phyloP scores from a whole-genome alignment of 306 rosid genomes.

The Fragaria ananassa region DNA sequence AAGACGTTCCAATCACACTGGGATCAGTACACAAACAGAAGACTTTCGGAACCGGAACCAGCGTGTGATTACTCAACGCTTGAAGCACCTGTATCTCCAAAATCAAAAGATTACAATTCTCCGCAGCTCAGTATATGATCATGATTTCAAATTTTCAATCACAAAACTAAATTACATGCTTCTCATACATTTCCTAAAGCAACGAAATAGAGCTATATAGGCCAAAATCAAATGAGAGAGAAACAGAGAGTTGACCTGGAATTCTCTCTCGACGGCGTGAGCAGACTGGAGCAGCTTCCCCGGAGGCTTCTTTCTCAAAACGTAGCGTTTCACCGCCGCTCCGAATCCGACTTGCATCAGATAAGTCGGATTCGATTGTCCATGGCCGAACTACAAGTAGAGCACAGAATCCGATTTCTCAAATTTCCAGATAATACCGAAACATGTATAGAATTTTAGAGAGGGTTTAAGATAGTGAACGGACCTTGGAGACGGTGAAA shows the following conservation, averaged over 20 bases:
- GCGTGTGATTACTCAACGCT: conserved; percentile 63
- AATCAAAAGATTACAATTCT: neutral
- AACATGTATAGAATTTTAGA: no score
- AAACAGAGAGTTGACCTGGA: conserved; percentile 44
- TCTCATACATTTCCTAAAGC: neutral
- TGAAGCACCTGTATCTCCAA: conserved; percentile 59
- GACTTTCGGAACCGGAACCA: conserved; percentile 83
- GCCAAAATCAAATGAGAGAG: neutral
- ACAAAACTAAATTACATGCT: neutral
- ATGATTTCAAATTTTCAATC: neutral
- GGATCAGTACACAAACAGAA: conserved; percentile 81
- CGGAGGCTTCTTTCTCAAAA: conserved; percentile 86
- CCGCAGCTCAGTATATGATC: neutral
- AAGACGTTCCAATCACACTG: conserved; percentile 70
- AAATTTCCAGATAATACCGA: conserved; percentile 1
- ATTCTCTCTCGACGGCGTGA: conserved; percentile 95
- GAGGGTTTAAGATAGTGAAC: neutral
- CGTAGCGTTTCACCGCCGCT: conserved; percentile 57
- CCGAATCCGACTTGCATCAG: conserved; percentile 56
- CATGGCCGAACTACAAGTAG: conserved; percentile 73
- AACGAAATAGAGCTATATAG: neutral
- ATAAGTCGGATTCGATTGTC: conserved; percentile 91
- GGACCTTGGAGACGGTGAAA: conserved; percentile 73
- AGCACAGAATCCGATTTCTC: neutral
- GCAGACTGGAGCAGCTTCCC: conserved; percentile 80